Percentiles rank a stretch among this genome's conserved stretches.
Evolutionary conservation across 2,329 filamentous ascomycete genomes (phyloP).

Genomic region (Pseudocercospora fijiensis): DNA sequence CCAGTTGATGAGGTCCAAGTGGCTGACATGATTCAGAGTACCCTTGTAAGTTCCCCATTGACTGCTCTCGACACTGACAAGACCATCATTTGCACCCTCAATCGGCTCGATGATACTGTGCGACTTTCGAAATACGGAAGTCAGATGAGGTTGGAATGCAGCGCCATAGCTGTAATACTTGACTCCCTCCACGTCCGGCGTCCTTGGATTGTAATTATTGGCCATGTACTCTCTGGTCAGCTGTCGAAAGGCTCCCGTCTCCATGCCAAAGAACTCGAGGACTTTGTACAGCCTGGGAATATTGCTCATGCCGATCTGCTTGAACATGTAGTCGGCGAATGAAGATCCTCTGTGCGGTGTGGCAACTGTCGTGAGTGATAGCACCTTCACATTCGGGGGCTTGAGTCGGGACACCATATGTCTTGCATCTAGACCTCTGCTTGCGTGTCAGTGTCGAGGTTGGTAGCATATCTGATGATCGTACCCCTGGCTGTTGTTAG

Average conservation of each 20-base stretch:
- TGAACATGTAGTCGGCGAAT: constrained; percentile 62
- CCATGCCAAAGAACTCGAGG: constrained; percentile 55
- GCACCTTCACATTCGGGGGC: constrained; percentile 69
- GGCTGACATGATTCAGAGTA: constrained; percentile 62
- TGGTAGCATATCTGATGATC: neutral
- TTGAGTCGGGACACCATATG: constrained; percentile 63
- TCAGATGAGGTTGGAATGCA: constrained; percentile 54
- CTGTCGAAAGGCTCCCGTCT: constrained; percentile 62
- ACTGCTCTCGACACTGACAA: constrained; percentile 63
- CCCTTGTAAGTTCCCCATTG: constrained; percentile 64
- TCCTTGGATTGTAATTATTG: constrained; percentile 59
- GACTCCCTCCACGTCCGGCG: constrained; percentile 55
- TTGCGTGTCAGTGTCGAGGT: constrained; percentile 7
- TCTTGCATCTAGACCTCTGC: constrained; percentile 61
- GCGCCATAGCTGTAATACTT: constrained; percentile 66
- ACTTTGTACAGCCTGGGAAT: constrained; percentile 57
- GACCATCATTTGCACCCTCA: constrained; percentile 62
- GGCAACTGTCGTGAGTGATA: constrained; percentile 64
- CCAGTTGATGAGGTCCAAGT: constrained; percentile 67
- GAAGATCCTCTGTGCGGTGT: constrained; percentile 62
- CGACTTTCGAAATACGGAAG: constrained; percentile 58
- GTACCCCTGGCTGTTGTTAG: constrained; percentile 27
- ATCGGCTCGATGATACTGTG: constrained; percentile 54
- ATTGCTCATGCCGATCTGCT: constrained; percentile 54
- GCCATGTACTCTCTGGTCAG: constrained; percentile 60